Evolutionary conservation across 129 eudicot species (phyloP), one percentile per base, ranked within the genome.

Genomic region (Lonicera japonica): DNA sequence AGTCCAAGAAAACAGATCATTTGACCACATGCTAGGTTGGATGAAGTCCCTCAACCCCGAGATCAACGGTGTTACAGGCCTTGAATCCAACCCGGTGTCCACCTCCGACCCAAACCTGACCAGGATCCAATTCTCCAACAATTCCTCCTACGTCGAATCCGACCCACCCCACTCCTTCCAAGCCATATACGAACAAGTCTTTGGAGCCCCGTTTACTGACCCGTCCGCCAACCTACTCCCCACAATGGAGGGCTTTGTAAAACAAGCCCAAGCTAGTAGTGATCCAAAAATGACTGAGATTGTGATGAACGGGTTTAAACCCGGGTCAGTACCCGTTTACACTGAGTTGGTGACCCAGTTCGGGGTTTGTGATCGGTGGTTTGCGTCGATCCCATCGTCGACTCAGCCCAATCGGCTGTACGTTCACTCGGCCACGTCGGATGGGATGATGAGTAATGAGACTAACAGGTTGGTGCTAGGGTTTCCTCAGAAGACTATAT

Each of bases 341-440:
- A 76, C 61, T 58, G 79, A 76, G 64, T 55, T 81, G 46, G 82
- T 81, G 43, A n/a, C 66, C 59, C 77, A 76, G 69, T 81, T 71
- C 56, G 86, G 79, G 21, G 79, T 81, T 11, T 81, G 82, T 56
- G 86, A 81, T 65, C 67, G 86, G 67, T 81, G 86, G 86, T 81
- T 81, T 17, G 66, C 86, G 19, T 29, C 86, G 23, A 47, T 69
- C 23, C 86, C 86, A 45, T 74, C 79, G 7, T 65, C 77, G 5
- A 81, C 86, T 21, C 86, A 81, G 61, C 86, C 86, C 10, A 81
- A 81, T 22, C 55, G 86, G 65, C 16, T 81, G 51, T 81, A 40
- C 41, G 80, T 81, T 29, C 82, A 81, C 19, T 68, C 82, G 1
- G 86, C 86, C 16, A 81, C 86, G 36, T 81, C 86, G 0, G 61